These are phyloP conservation scores for Nissolia schottii DNA, from an alignment of 306 rosid genomes.

Conservation along the genomic window DNA sequence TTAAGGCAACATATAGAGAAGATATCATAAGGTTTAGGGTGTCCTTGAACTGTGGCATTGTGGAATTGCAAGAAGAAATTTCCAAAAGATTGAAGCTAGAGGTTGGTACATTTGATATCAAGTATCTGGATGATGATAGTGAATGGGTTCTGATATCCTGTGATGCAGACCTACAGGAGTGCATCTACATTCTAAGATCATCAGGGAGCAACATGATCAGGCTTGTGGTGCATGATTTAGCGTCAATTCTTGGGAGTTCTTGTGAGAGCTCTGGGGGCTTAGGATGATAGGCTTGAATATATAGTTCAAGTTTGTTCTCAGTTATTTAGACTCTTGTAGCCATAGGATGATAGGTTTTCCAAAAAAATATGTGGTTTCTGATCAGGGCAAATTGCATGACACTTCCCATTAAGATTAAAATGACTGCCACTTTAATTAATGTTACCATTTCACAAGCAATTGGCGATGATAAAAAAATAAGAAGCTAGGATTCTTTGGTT, in stretches of 20 bases:
- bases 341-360: not conserved
- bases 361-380: constrained; percentile 11
- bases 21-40: constrained; percentile 72
- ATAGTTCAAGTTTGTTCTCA: constrained; percentile 15
- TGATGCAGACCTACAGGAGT: constrained; percentile 79
- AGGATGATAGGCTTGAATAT: constrained; percentile 22
- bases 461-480: not conserved
- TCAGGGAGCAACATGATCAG: constrained; percentile 59
- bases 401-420: not conserved
- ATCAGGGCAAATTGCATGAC: constrained; percentile 9
- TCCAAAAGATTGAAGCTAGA: constrained; percentile 71
- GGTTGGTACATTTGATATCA: constrained; percentile 64
- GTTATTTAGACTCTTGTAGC: constrained; percentile 16
- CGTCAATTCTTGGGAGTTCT: constrained; percentile 66
- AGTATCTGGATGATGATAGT: constrained; percentile 76
- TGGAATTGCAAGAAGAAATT: constrained; percentile 61
- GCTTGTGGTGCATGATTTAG: constrained; percentile 57
- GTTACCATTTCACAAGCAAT: not conserved
- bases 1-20: constrained; percentile 72
- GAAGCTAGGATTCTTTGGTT: not conserved
- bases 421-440: not conserved
- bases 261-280: constrained; percentile 56
- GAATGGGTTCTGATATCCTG: constrained; percentile 89
- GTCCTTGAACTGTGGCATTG: constrained; percentile 39
- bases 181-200: constrained; percentile 57